Percentiles rank a stretch among this genome's conserved stretches.
Conservation (phyloP, 306 rosid species). For the Corylus avellana region DNA sequence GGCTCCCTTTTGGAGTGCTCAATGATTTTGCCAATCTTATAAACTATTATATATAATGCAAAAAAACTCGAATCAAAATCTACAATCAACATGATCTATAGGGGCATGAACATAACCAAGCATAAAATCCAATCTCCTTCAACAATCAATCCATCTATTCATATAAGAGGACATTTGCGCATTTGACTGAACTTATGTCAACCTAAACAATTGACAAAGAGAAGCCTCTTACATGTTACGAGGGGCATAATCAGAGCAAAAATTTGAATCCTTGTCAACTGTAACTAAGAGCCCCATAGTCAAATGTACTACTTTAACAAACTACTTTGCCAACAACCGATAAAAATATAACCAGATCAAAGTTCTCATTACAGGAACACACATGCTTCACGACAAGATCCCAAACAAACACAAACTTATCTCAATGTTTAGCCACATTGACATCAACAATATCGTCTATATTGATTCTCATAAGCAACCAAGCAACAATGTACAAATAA, state of each 20-base stretch:
- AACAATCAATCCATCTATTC: background rate
- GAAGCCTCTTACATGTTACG: background rate
- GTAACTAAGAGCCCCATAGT: background rate
- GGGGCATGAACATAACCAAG: background rate
- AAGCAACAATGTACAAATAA: background rate
- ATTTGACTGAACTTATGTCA: background rate
- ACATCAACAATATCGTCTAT: background rate
- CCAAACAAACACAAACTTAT: background rate
- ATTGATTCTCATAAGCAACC: background rate
- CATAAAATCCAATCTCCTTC: background rate
- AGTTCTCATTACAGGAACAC: background rate
- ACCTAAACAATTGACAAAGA: background rate
- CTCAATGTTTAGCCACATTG: background rate
- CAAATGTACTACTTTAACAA: background rate
- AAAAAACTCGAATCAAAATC: background rate
- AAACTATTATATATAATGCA: background rate
- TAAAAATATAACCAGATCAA: background rate
- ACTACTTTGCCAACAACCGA: background rate
- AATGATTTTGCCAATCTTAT: background rate
- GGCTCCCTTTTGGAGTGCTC: background rate
- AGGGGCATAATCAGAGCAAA: background rate
- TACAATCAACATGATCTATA: background rate
- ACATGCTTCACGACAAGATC: background rate
- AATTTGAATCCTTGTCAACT: background rate
- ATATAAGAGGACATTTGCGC: background rate